Evolutionary conservation across 768 basidiomycete genomes (phyloP), one percentile per base, ranked within the genome.

Genomic region (Imleria badia): DNA sequence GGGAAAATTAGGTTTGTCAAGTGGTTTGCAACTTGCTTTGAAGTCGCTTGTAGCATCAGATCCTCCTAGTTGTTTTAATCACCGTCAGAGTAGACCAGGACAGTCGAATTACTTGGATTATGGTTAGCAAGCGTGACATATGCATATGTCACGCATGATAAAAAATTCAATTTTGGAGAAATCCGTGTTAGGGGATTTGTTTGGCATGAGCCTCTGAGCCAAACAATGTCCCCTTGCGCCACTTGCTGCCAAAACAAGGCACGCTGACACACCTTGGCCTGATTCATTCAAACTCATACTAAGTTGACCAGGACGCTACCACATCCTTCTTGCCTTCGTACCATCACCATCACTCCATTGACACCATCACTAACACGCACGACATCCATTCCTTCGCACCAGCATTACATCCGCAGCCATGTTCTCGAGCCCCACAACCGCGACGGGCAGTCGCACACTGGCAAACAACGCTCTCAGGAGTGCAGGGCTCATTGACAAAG

Each of bases 401-500:
- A 45, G 23, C 10, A 22, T 34, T 36, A 11, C 31, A 55, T 35
- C 44, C 20, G 20, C 30, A 46, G 33, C 35, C 43, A 85, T 86
- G 78, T 82, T 82, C 67, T 86, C 86, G 41, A 82, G 78, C 56
- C 75, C 84, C 40, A 77, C 86, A 10, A 78, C 84, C 9, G 76
- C 81, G 7, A 74, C 85, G 15, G 81, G 84, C 60, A 74, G 80
- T 48, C 81, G 84, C 60, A 66, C 79, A 29, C 72, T 91, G 19
- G 87, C 83, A 20, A 60, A 78, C 54, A 85, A 72, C 53, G 84
- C 87, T 30, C 75, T 91, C 23, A 83, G 85, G 54, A 82, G 72
- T 35, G 88, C 86, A 3, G 89, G 89, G 39, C 83, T 91, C 66
- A 85, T 89, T 57, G 88, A 89, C 78, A 76, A 81, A 52, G 89